These are phyloP conservation scores for Teunomyces aglyptinius DNA, from an alignment of 805 yeast genomes.

Conservation along the genomic window DNA sequence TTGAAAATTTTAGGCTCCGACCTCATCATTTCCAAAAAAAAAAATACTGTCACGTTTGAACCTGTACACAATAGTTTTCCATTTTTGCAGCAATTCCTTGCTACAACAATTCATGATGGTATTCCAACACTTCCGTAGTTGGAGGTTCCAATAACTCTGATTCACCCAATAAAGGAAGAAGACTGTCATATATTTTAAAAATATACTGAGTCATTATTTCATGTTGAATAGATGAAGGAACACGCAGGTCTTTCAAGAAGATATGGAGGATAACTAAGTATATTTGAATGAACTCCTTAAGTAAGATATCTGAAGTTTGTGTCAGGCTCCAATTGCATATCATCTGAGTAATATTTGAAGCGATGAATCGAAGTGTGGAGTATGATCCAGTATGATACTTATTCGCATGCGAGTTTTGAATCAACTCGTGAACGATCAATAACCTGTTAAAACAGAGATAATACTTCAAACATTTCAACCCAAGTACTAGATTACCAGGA, in stretches of 20 bases:
- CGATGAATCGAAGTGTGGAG: background rate
- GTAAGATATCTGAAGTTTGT: background rate
- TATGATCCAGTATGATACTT: conserved; percentile 7
- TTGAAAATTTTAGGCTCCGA: conserved; percentile 10
- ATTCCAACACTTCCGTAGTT: background rate
- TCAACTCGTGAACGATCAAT: conserved; percentile 9
- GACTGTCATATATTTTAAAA: conserved; percentile 1
- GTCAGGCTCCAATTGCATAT: background rate
- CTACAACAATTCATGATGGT: background rate
- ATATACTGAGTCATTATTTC: conserved; percentile 15
- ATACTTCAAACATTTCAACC: conserved; percentile 10
- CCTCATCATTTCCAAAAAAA: conserved; percentile 24
- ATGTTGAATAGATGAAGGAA: conserved; percentile 15
- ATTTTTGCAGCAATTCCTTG: conserved; percentile 2
- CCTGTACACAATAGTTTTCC: background rate
- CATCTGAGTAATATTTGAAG: background rate
- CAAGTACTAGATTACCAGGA: conserved; percentile 2
- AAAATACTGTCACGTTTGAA: conserved; percentile 10
- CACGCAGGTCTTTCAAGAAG: conserved; percentile 11
- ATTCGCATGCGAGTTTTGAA: conserved; percentile 8
- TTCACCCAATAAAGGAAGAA: background rate
- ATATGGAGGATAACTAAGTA: conserved; percentile 14
- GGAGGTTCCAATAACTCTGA: background rate
- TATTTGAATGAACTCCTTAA: conserved; percentile 11
- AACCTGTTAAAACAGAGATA: conserved; percentile 14